Evolutionary conservation across 108 stramenopile genomes (phyloP), one percentile per base, ranked within the genome.

Genomic region (Licmophora abbreviata): DNA sequence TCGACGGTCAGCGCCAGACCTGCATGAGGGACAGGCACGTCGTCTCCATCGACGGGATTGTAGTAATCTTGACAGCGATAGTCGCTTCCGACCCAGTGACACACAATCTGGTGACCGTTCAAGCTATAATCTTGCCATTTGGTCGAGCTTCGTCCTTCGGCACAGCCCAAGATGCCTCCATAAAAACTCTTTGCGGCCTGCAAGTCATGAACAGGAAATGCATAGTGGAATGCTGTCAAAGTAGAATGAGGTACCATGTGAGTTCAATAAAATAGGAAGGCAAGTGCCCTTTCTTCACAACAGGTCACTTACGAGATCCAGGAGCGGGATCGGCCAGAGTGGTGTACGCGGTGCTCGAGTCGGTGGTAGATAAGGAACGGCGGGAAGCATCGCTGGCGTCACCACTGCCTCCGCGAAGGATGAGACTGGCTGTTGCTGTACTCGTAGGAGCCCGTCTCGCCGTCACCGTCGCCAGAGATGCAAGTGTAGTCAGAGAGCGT

Each of bases 1-100:
- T 74, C 77, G 1, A 81, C 93, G 8, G 94, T 92, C 51, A 99
- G 58, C 0, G 92, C 95, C 25, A 95, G 56, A 8, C 97, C 97
- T 29, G 85, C 73, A 73, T 99, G 98, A 3, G 96, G 96, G 9
- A 99, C 98, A 7, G 98, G 98, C 0, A 99, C 96, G 44, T 97
- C 95, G 58, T 99, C 96, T 28, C 95, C 96, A 62, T 99, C 98
- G 15, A 99, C 98, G 10, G 98, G 98, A 47, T 99, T 99, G 87
- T 72, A 89, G 48, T 82, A 95, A 60, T 99, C 98, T 15, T 70
- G 67, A 57, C 91, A 94, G 22, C 93, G 77, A 49, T 97, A 99
- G 42, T 94, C 79, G 17, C 74, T 34, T 7, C 95, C 91, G 9
- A 93, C 98, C 85, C 83, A 94, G 58, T 97, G 95, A 47, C 69